phyloP scores from a whole-genome alignment of 306 rosid species.

The Medicago lupulina region DNA sequence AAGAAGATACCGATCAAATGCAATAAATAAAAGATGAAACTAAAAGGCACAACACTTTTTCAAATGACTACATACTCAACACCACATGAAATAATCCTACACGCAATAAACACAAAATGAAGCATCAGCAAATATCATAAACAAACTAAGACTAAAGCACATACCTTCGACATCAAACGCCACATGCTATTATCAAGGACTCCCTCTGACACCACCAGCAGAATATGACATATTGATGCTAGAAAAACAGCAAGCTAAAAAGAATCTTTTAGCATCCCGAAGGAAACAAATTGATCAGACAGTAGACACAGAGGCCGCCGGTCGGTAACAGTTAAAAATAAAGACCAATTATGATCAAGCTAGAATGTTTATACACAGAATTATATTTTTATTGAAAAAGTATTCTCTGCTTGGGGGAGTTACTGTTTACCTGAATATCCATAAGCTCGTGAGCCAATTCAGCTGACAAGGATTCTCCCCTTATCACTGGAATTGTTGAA shows the following conservation, averaged over 20 bases:
- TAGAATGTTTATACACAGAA: background rate
- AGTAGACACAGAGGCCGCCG: too few species aligned
- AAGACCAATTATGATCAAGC: too few species aligned
- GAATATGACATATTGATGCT: constrained; percentile 45
- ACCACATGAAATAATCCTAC: background rate
- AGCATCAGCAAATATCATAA: constrained; percentile 24
- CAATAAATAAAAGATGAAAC: background rate
- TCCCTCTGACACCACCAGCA: constrained; percentile 74
- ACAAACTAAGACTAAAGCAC: constrained; percentile 14
- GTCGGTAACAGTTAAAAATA: too few species aligned
- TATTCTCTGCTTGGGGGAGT: background rate
- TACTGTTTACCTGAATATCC: constrained; percentile 72
- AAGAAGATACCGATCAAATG: background rate
- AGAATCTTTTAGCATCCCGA: constrained; percentile 64
- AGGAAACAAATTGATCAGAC: constrained; percentile 48
- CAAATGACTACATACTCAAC: background rate
- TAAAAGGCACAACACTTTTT: background rate
- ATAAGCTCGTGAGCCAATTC: constrained; percentile 88
- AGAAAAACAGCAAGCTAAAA: constrained; percentile 56
- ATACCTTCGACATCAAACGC: constrained; percentile 80
- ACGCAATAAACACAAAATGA: constrained; percentile 13
- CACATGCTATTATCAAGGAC: constrained; percentile 76
- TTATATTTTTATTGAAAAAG: background rate
- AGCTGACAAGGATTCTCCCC: constrained; percentile 72
- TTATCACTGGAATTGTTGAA: constrained; percentile 69